Percentiles rank a stretch among this genome's conserved stretches.
phyloP scores from a whole-genome alignment of 345 rosid genomes.

The Pistacia vera region DNA sequence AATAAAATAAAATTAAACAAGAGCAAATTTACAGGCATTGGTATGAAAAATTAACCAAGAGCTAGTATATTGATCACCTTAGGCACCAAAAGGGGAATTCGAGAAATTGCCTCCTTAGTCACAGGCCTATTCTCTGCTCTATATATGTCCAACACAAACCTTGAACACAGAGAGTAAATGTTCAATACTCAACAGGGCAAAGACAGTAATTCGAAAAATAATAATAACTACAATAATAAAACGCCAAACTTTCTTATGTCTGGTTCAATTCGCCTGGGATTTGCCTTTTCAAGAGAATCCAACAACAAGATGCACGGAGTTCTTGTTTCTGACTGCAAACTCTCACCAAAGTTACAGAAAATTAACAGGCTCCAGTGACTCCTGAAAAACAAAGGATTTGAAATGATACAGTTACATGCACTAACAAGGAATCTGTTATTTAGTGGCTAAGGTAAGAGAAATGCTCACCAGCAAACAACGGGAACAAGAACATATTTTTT shows the following conservation, averaged over 20 bases:
- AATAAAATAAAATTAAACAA: background rate
- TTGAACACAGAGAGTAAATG: slow-evolving; percentile 21
- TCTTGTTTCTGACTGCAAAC: slow-evolving; percentile 37
- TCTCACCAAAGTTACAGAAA: slow-evolving; percentile 67
- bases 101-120: slow-evolving; percentile 31
- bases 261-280: slow-evolving; percentile 52
- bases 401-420: slow-evolving; percentile 15
- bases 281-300: slow-evolving; percentile 62
- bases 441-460: background rate
- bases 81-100: slow-evolving; percentile 60
- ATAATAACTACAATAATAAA: background rate
- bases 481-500: slow-evolving; percentile 76
- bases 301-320: slow-evolving; percentile 66
- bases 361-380: slow-evolving; percentile 78
- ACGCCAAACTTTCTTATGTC: slow-evolving; percentile 57
- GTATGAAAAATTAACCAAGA: background rate
- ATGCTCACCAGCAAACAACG: slow-evolving; percentile 59
- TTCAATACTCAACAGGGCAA: background rate
- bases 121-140: slow-evolving; percentile 55
- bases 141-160: slow-evolving; percentile 66
- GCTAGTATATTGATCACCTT: slow-evolving; percentile 38
- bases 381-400: slow-evolving; percentile 36
- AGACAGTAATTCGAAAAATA: background rate
- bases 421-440: background rate
- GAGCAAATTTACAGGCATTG: background rate